These are phyloP conservation scores for Penicillium sp. DNA, from an alignment of 2,329 filamentous ascomycete species.

Conservation along the genomic window DNA sequence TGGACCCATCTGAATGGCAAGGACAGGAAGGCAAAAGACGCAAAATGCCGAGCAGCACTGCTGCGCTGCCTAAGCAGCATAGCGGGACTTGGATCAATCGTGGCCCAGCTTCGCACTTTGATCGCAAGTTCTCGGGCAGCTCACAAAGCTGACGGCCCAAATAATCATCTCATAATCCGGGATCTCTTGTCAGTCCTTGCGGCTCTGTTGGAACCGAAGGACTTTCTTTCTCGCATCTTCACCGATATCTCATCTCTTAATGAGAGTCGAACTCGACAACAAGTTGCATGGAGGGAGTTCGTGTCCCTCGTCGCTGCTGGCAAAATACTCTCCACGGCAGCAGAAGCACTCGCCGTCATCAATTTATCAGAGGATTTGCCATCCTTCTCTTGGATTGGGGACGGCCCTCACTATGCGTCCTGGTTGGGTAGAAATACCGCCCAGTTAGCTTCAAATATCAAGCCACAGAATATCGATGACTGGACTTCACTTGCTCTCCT, in stretches of 20 bases:
- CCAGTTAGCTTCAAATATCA: slow-evolving; percentile 46
- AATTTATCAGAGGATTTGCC: slow-evolving; percentile 29
- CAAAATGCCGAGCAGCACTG: slow-evolving; percentile 47
- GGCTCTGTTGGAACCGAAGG: slow-evolving; percentile 45
- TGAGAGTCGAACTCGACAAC: slow-evolving; percentile 47
- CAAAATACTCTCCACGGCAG: slow-evolving; percentile 58
- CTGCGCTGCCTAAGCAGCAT: slow-evolving; percentile 69
- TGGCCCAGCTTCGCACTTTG: slow-evolving; percentile 67
- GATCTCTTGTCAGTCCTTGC: slow-evolving; percentile 41
- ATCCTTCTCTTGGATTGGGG: slow-evolving; percentile 60
- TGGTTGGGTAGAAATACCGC: slow-evolving; percentile 72
- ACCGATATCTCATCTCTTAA: slow-evolving; percentile 45
- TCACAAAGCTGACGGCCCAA: slow-evolving; percentile 36
- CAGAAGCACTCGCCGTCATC: slow-evolving; percentile 54
- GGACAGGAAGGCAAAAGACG: slow-evolving; percentile 16
- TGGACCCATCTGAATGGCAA: slow-evolving; percentile 63
- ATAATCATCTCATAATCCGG: slow-evolving; percentile 33
- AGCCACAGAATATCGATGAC: slow-evolving; percentile 31
- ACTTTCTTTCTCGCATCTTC: slow-evolving; percentile 49
- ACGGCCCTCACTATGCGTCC: slow-evolving; percentile 63
- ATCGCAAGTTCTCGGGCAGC: slow-evolving; percentile 39
- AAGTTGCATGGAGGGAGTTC: slow-evolving; percentile 65
- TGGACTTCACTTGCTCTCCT: slow-evolving; percentile 47
- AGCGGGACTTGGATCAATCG: slow-evolving; percentile 73
- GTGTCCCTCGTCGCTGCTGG: slow-evolving; percentile 61